Evolutionary conservation across 768 basidiomycete genomes (phyloP), one percentile per base, ranked within the genome.

Genomic region (Lactifluus echinatus): DNA sequence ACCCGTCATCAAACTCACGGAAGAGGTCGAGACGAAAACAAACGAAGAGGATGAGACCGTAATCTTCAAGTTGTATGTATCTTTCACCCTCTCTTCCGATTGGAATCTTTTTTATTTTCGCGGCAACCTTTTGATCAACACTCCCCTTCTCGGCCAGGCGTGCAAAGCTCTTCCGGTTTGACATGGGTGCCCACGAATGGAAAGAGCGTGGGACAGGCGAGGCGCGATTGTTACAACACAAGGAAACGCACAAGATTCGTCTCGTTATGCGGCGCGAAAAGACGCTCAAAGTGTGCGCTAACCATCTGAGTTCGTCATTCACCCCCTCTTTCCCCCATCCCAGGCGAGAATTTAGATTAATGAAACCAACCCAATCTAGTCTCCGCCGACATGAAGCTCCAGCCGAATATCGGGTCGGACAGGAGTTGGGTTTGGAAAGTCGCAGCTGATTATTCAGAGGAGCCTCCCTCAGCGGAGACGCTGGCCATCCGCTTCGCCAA

Each of bases 381-480:
- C 70, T 74, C 89, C 24, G 60, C 78, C 40, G 93, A 96, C 63
- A 98, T 98, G 92, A 83, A 76, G 65, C 85, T 99, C 64, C 92
- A 95, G 69, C 91, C 94, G 67, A 98, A 98, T 74, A 91, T 98
- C 66, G 95, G 94, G 50, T 98, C 94, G 50, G 96, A 99, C 77
- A 82, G 96, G 73, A 95, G 93, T 66, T 98, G 96, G 96, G 94
- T 99, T 33, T 98, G 90, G 88, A 95, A 96, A 72, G 93, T 95
- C 51, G 80, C 84, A 51, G 95, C 95, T 26, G 96, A 99, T 72
- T 94, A 89, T 69, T 83, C 95, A 52, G 96, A 99, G 70, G 76
- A 79, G 52, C 92, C 89, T 45, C 83, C 95, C 23, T 87, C 91
- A 44, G 71, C 93, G 21, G 96, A 98, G 75, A 99, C 96, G 24